Conservation (phyloP, 768 basidiomycete genomes). For the Lactifluus subvellereus region DNA sequence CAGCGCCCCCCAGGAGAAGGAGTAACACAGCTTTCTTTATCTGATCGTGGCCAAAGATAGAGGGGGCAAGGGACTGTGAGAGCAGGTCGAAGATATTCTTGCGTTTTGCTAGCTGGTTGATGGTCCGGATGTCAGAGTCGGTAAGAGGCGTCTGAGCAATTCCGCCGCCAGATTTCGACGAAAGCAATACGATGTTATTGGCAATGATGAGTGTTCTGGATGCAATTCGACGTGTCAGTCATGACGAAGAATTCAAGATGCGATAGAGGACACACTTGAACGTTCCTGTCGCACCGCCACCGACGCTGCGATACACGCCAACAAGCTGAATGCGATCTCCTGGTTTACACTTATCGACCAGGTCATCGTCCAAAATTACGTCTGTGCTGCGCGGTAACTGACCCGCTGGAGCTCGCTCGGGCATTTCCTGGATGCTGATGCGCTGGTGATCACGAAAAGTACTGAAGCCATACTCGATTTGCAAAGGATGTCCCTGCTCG, state of each 20-base stretch:
- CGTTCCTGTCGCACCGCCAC: constrained; percentile 84
- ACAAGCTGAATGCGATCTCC: constrained; percentile 97
- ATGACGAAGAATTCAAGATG: neutral
- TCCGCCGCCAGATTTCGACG: constrained; percentile 91
- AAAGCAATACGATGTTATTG: constrained; percentile 91
- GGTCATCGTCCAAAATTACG: constrained; percentile 91
- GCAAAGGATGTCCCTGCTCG: constrained; percentile 78
- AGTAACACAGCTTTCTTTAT: constrained; percentile 94
- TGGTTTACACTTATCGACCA: constrained; percentile 96
- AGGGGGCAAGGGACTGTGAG: constrained; percentile 93
- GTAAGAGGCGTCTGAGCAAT: constrained; percentile 90
- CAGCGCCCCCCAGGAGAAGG: constrained; percentile 90
- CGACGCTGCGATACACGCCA: constrained; percentile 89
- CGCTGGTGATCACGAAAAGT: constrained; percentile 95
- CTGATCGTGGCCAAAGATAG: constrained; percentile 93
- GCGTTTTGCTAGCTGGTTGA: constrained; percentile 89
- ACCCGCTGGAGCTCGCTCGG: constrained; percentile 95
- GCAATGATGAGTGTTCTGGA: constrained; percentile 85
- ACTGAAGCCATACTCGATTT: constrained; percentile 90
- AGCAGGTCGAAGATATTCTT: constrained; percentile 83
- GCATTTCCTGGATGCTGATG: constrained; percentile 99
- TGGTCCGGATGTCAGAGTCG: constrained; percentile 89
- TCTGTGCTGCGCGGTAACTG: constrained; percentile 95
- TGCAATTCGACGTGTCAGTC: constrained; percentile 10
- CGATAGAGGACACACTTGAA: constrained; percentile 69